These are phyloP conservation scores for Cryptococcus sp. DNA, from an alignment of 1,284 basidiomycete species.

Conservation along the genomic window DNA sequence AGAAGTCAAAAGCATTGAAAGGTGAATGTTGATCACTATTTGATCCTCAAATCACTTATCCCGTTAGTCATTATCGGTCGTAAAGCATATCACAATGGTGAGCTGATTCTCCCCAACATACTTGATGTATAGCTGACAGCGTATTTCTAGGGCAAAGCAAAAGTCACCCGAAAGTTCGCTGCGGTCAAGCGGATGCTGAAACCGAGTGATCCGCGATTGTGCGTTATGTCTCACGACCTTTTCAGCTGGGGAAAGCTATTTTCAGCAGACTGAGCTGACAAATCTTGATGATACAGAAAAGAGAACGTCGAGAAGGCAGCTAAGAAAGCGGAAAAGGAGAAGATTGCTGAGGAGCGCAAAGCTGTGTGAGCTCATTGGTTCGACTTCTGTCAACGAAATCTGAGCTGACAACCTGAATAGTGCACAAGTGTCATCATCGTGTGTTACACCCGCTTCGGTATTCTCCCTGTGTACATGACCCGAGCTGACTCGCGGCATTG, in stretches of 20 bases:
- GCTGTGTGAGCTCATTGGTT: constrained; percentile 52
- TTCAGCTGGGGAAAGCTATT: background rate
- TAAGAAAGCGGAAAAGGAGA: constrained; percentile 55
- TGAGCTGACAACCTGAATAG: background rate
- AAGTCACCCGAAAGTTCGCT: constrained; percentile 93
- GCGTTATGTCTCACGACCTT: constrained; percentile 49
- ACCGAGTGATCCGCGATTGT: constrained; percentile 92
- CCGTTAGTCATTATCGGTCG: no score
- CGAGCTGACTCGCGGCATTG: background rate
- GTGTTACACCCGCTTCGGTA: background rate
- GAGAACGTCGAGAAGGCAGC: constrained; percentile 56
- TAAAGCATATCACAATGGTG: background rate
- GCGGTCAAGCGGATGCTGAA: constrained; percentile 93
- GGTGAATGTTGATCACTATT: no score
- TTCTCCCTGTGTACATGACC: background rate
- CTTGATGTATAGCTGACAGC: background rate
- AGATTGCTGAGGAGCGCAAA: constrained; percentile 52
- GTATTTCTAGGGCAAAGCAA: constrained; percentile 76
- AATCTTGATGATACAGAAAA: constrained; percentile 49
- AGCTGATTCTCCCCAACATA: background rate
- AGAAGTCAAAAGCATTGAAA: background rate
- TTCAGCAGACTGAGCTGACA: background rate
- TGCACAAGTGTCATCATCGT: background rate
- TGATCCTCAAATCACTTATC: no score
- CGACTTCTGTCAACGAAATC: background rate